Evolutionary conservation across 805 yeast genomes (phyloP), one percentile per base, ranked within the genome.

Genomic region (Nematodospora valgi): DNA sequence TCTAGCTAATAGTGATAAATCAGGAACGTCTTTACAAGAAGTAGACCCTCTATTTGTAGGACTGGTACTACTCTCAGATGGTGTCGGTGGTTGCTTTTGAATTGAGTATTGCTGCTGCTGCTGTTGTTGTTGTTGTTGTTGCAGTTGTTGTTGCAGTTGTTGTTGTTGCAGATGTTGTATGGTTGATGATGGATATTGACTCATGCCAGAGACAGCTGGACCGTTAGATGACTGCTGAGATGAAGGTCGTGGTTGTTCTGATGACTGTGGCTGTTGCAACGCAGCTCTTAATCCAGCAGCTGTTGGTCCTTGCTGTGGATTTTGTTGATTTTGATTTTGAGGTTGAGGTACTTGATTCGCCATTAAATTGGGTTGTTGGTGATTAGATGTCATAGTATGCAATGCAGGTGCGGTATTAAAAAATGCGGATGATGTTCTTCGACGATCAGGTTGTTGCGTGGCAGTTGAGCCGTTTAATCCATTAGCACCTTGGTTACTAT

Each of bases 1-100:
- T 45, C 87, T 64, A 0, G 91, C 88, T 31, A 85, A 61, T 30
- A 84, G 63, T 0, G 88, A 80, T 43, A 84, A 66, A 53, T 84
- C 93, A 0, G 80, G 80, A 10, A 64, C 74, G 67, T 62, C 67
- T 36, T 62, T 61, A 13, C 40, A 27, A 4, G 41, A 21, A 14
- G 52, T 39, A 3, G 5, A 11, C 15, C n/a, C 14, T 19, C 6
- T 8, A 6, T 43, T 36, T 6, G 48, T 20, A 27, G 43, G 45
- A 11, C 47, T 38, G 5, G 41, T 24, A 18, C 41, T 16, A 16
- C 35, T 38, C 33, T 32, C 27, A 32, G 32, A 40, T 6, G 15
- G 10, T 3, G 23, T 24, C 4, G 24, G 10, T 4, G 35, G 33
- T 19, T 19, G 25, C 13, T 17, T 27, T 27, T 11, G 24, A 19